Evolutionary conservation across 371 early-diverging fungal genomes (phyloP).

Genomic region (Agmasoma carcini): DNA sequence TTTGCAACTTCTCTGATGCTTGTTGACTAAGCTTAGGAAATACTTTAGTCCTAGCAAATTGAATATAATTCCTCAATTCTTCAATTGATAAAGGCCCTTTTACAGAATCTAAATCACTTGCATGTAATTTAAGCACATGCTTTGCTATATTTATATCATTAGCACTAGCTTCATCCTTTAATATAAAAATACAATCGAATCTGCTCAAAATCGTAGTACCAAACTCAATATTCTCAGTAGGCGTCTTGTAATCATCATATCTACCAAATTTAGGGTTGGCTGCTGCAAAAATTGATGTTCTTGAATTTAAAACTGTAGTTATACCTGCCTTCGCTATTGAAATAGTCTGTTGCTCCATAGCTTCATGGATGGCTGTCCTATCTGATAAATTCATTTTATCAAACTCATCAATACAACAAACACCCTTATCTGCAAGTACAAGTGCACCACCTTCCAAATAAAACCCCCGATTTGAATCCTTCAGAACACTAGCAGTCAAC

Average conservation of each 20-base stretch:
- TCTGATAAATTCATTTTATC: slow-evolving; percentile 99
- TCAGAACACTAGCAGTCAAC: slow-evolving; percentile 68
- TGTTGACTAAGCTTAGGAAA: slow-evolving; percentile 45
- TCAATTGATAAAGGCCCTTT: slow-evolving; percentile 73
- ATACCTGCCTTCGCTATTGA: slow-evolving; percentile 99
- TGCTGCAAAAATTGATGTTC: slow-evolving; percentile 92
- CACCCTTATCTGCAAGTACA: slow-evolving; percentile 96
- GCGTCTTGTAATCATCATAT: slow-evolving; percentile 80
- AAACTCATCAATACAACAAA: slow-evolving; percentile 99
- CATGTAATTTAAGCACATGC: slow-evolving; percentile 45
- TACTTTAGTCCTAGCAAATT: slow-evolving; percentile 48
- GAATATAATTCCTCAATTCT: slow-evolving; percentile 55
- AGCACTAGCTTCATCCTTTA: slow-evolving; percentile 69
- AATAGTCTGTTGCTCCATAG: slow-evolving; percentile 99
- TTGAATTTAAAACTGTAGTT: slow-evolving; percentile 89
- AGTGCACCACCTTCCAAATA: slow-evolving; percentile 97
- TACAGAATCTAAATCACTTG: not conserved
- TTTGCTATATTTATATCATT: slow-evolving; percentile 60
- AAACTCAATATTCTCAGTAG: slow-evolving; percentile 82
- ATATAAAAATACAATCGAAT: slow-evolving; percentile 87
- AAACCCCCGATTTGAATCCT: slow-evolving; percentile 68
- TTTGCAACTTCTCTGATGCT: slow-evolving; percentile 57
- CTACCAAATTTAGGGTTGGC: slow-evolving; percentile 99
- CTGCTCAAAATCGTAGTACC: slow-evolving; percentile 89
- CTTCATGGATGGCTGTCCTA: slow-evolving; percentile 98